These are phyloP conservation scores for Globisporangium irregulare DNA, from an alignment of 352 stramenopile genomes.

Conservation along the genomic window DNA sequence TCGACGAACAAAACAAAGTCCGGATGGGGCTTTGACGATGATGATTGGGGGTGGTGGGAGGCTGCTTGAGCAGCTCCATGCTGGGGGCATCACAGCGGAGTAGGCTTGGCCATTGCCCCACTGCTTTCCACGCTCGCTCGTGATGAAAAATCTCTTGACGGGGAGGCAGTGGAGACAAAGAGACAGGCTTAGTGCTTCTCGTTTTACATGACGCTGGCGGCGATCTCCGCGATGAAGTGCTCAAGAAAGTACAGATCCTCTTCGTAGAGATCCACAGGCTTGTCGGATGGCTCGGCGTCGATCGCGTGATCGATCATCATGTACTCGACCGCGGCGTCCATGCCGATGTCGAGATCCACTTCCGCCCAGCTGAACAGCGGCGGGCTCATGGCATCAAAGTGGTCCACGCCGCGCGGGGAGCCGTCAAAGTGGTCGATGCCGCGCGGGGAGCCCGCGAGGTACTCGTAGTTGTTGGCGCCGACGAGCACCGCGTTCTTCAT, in stretches of 20 bases:
- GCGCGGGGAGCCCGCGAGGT: slow-evolving; percentile 24
- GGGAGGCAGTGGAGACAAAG: background rate
- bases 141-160: background rate
- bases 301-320: slow-evolving; percentile 78
- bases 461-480: background rate
- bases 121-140: background rate
- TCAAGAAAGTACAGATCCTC: slow-evolving; percentile 80
- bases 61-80: background rate
- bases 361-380: slow-evolving; percentile 70
- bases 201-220: slow-evolving; percentile 28
- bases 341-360: slow-evolving; percentile 64
- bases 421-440: slow-evolving; percentile 49
- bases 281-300: slow-evolving; percentile 72
- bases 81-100: background rate
- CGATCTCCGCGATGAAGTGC: slow-evolving; percentile 81
- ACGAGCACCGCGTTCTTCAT: slow-evolving; percentile 20
- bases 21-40: background rate
- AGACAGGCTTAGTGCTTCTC: background rate
- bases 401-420: slow-evolving; percentile 49
- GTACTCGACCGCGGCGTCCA: slow-evolving; percentile 70
- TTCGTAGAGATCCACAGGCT: slow-evolving; percentile 72
- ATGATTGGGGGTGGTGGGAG: background rate
- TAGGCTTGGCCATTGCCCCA: background rate
- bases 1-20: slow-evolving; percentile 6
- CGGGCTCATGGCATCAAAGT: slow-evolving; percentile 25